phyloP scores from a whole-genome alignment of 2,329 filamentous ascomycete species.

The Venturia nashicola region DNA sequence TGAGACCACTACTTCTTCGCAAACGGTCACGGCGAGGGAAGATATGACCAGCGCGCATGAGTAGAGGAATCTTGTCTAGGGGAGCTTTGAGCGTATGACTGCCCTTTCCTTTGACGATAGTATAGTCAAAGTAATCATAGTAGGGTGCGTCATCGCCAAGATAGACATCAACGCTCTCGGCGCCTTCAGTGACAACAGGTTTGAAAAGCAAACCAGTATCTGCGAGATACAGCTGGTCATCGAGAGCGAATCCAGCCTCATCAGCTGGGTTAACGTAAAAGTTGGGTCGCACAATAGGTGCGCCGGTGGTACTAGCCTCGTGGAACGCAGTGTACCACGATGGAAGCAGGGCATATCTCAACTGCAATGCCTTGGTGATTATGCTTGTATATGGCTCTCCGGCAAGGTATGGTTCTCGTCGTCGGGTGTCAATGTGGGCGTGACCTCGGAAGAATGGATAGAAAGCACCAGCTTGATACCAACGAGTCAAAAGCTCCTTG shows the following conservation, averaged over 20 bases:
- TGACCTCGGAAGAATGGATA: slow-evolving; percentile 98
- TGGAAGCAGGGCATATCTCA: slow-evolving; percentile 81
- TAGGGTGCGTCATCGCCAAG: slow-evolving; percentile 82
- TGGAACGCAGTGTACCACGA: slow-evolving; percentile 97
- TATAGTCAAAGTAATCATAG: slow-evolving; percentile 91
- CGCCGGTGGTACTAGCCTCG: slow-evolving; percentile 68
- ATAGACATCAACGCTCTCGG: slow-evolving; percentile 64
- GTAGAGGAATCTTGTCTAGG: slow-evolving; percentile 72
- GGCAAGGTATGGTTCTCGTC: slow-evolving; percentile 82
- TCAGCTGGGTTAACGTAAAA: slow-evolving; percentile 84
- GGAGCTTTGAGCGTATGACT: slow-evolving; percentile 64
- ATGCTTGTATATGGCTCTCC: slow-evolving; percentile 77
- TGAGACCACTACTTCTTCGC: slow-evolving; percentile 71
- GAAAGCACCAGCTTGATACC: slow-evolving; percentile 95
- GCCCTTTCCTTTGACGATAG: slow-evolving; percentile 58
- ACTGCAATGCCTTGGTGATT: slow-evolving; percentile 73
- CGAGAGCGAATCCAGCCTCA: slow-evolving; percentile 75
- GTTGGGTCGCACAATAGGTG: slow-evolving; percentile 81
- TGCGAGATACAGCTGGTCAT: slow-evolving; percentile 89
- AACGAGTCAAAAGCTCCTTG: slow-evolving; percentile 80
- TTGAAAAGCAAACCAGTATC: slow-evolving; percentile 84
- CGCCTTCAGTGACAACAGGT: slow-evolving; percentile 70
- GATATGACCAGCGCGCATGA: slow-evolving; percentile 90
- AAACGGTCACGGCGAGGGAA: slow-evolving; percentile 82
- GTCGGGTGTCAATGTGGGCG: slow-evolving; percentile 90